Base-by-base conservation (phyloP, 345 rosid species). In the Eucalyptus sp. region DNA sequence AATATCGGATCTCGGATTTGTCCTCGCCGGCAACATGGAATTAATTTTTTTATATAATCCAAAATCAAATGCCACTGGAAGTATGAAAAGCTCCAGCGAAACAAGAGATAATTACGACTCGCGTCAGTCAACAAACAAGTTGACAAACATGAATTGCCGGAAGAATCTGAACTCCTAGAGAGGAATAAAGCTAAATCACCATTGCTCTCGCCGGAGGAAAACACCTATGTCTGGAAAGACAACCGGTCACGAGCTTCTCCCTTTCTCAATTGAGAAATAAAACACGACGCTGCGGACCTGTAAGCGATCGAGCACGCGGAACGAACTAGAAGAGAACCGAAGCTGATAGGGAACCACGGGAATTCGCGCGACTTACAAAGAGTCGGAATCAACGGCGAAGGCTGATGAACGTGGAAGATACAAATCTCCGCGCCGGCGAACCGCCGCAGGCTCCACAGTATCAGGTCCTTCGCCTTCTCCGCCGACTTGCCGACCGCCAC, bases 301-400 rank as follows among this genome's bases (percentile, higher is more conserved):
- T 10, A 6, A 76, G 29, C 84, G 48, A 76, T 76, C 84, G 13
- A 76, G 43, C 83, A 20, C 83, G 83, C 83, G 24, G 83, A 48
- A 56, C 62, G 48, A 29, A 54, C 46, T 20, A 49, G 80, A 60
- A 89, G 62, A 22, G 4, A 88, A 50, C 20, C 31, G 52, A 81
- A 50, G 33, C 43, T 7, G 13, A 54, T 10, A 41, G 44, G 27
- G 46, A 88, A 25, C 50, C 68, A 29, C 50, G 49, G 62, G 33
- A 48, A 87, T 10, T 48, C 29, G 14, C 16, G 68, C 68, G 7
- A 76, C 71, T 90, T 93, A 96, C 95, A 86, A 46, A 93, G 94
- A 88, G 95, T 93, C n/a, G 97, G 97, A 85, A 95, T 95, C 37
- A 92, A 8, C n/a, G 94, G 91, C 84, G 97, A 95, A 25, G 96